These are phyloP conservation scores for Aspergillus floridensis DNA, from an alignment of 2,329 filamentous ascomycete species.

Conservation along the genomic window DNA sequence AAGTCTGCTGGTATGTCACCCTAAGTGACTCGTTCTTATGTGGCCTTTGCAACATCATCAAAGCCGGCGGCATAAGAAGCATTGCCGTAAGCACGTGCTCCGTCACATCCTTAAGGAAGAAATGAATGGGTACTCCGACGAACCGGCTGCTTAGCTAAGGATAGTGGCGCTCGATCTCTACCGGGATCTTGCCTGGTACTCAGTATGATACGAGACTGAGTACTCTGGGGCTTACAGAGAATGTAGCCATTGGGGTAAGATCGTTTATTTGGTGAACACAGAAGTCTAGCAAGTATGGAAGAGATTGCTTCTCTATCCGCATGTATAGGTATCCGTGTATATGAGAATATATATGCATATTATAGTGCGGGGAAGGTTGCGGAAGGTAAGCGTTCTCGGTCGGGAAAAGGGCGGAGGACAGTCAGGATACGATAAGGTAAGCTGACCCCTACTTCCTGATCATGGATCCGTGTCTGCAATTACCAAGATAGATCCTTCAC, in stretches of 20 bases:
- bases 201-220: background rate
- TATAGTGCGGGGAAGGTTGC: no score
- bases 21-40: slow-evolving; percentile 60
- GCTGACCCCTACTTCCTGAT: no score
- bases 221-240: slow-evolving; percentile 42
- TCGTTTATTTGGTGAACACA: background rate
- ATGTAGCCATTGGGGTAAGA: slow-evolving; percentile 40
- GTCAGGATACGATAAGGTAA: no score
- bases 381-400: no score
- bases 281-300: no score
- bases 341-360: no score
- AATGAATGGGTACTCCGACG: slow-evolving; percentile 65
- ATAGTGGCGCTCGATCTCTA: background rate
- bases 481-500: background rate
- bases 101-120: slow-evolving; percentile 63
- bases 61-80: slow-evolving; percentile 64
- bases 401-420: no score
- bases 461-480: background rate
- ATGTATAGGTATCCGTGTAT: no score
- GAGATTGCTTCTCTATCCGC: no score
- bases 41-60: slow-evolving; percentile 60
- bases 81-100: slow-evolving; percentile 72
- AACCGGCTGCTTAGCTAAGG: slow-evolving; percentile 5
- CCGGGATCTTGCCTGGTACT: no score
- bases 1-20: slow-evolving; percentile 60